phyloP scores from a whole-genome alignment of 495 filamentous ascomycete species.

The Aspergillus sclerotiicarbonarius region DNA sequence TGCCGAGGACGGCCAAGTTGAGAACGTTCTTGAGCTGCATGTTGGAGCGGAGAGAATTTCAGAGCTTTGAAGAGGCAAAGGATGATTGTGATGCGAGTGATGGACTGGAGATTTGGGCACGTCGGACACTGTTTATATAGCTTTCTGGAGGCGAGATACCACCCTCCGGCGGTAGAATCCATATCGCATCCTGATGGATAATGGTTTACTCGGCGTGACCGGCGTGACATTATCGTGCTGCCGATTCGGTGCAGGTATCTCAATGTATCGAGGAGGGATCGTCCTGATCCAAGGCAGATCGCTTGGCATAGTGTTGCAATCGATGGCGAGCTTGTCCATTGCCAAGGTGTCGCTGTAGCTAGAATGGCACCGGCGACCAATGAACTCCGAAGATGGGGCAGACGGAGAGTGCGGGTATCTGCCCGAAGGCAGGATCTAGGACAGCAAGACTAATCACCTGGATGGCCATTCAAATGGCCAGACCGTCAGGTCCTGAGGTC shows the following conservation, averaged over 20 bases:
- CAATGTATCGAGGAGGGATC: not conserved
- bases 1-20: conserved; percentile 2
- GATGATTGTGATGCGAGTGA: not conserved
- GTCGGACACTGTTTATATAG: not conserved
- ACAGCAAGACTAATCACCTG: too few relatives aligned
- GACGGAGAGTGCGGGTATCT: not conserved
- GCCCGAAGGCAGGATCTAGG: too few relatives aligned
- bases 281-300: not conserved
- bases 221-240: not conserved
- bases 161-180: not conserved
- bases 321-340: not conserved
- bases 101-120: not conserved
- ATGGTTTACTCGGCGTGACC: not conserved
- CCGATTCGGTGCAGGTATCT: not conserved
- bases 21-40: conserved; percentile 11
- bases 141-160: not conserved
- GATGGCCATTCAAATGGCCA: not conserved
- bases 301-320: not conserved
- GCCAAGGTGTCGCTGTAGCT: not conserved
- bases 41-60: not conserved
- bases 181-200: not conserved
- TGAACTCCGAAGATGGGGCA: not conserved
- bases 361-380: not conserved
- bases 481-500: not conserved
- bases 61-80: not conserved